Conservation (phyloP, 2,329 filamentous ascomycete species). For the Fusarium agapanthi region DNA sequence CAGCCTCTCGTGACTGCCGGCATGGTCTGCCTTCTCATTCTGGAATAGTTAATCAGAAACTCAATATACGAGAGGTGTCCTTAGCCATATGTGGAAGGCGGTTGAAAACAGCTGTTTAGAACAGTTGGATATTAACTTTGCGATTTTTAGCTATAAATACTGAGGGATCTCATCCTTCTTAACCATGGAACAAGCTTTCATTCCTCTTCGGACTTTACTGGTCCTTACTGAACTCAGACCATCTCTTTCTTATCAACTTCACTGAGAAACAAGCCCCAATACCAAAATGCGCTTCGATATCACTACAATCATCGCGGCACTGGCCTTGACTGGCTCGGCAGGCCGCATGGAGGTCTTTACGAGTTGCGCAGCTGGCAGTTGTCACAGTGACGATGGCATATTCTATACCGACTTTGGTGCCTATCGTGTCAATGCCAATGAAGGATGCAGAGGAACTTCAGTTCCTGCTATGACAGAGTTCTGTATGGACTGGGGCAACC, state of each 20-base stretch:
- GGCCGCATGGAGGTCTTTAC: background rate
- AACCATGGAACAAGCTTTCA: background rate
- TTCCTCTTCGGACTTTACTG: background rate
- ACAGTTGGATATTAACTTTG: rapidly evolving
- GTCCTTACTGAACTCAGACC: no score
- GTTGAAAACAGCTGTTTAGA: rapidly evolving
- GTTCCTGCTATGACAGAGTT: background rate
- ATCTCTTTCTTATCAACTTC: background rate
- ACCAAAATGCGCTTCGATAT: background rate
- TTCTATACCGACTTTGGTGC: background rate
- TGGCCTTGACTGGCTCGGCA: background rate
- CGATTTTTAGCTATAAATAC: background rate
- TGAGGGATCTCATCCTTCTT: background rate
- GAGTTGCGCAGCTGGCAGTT: rapidly evolving
- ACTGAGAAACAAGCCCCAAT: background rate
- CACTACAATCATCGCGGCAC: background rate
- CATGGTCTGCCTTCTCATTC: background rate
- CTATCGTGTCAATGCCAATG: background rate
- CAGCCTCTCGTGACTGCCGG: background rate
- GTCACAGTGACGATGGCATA: rapidly evolving
- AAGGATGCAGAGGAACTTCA: background rate
- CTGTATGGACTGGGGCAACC: background rate
- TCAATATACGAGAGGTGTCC: background rate
- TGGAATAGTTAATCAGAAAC: background rate
- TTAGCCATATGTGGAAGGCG: background rate